Conservation (phyloP, 1,284 basidiomycete species). For the Macrocystidia cucumis region DNA sequence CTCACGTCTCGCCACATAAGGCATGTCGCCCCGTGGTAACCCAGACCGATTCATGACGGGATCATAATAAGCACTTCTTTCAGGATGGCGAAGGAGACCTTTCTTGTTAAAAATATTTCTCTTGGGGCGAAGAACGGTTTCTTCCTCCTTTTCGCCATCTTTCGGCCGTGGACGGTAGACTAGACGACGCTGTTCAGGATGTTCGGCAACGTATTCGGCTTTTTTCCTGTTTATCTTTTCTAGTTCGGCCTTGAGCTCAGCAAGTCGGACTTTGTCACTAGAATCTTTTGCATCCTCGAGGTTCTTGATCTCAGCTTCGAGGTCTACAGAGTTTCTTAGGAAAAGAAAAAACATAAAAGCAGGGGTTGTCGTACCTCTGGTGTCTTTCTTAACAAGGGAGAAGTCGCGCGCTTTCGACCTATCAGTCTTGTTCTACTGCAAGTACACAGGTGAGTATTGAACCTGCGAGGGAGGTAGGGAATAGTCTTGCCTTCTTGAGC, state of each 20-base stretch:
- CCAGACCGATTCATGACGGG: conserved; percentile 91
- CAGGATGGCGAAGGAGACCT: conserved; percentile 79
- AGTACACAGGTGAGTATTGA: conserved; percentile 14
- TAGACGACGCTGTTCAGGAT: conserved; percentile 80
- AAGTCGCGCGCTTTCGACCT: conserved; percentile 76
- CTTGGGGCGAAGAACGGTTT: conserved; percentile 39
- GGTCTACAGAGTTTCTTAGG: conserved; percentile 30
- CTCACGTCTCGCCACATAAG: conserved; percentile 81
- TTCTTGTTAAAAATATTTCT: conserved; percentile 73
- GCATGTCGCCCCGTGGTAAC: conserved; percentile 95
- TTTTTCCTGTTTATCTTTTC: conserved; percentile 78
- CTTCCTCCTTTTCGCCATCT: conserved; percentile 33
- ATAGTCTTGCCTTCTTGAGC: conserved; percentile 70
- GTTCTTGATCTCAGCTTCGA: conserved; percentile 64
- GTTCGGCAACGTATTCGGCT: conserved; percentile 83
- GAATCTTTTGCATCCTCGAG: conserved; percentile 41
- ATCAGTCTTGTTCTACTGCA: conserved; percentile 82
- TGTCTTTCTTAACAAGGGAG: conserved; percentile 83
- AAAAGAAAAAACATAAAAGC: conserved; percentile 2
- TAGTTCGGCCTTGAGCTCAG: conserved; percentile 70
- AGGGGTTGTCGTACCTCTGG: conserved; percentile 35
- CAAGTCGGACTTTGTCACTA: conserved; percentile 47
- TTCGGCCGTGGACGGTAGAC: conserved; percentile 56
- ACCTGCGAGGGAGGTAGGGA: no score
- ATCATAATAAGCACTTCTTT: conserved; percentile 90